Evolutionary conservation across 2,329 filamentous ascomycete genomes (phyloP), one percentile per base, ranked within the genome.

Genomic region (Verticillium klebahnii): DNA sequence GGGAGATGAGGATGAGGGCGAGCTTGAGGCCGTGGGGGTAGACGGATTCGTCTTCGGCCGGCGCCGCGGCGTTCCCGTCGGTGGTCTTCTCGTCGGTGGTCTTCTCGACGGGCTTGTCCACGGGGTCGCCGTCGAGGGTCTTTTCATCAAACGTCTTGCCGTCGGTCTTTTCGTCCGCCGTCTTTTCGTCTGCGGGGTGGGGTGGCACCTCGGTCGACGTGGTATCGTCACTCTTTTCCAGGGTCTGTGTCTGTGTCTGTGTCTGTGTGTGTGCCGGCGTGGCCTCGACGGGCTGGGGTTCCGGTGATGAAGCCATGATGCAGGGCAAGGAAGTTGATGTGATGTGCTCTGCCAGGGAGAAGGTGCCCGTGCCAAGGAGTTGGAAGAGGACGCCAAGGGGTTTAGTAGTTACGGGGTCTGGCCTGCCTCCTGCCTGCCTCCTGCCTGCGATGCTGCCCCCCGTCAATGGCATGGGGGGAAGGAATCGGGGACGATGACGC

Each of bases 21-120:
- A 80, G 73, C 66, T 74, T 78, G 25, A 73, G 58, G 50, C 76
- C 76, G 25, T 68, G 66, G 0, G 80, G 79, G 66, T 82, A 82
- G 3, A 68, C 59, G 23, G 66, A 34, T 6, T 67, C 45, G 55
- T 68, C 68, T 1, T 66, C 67, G 32, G 62, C 60, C 11, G 57
- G 12, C 3, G 56, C 9, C 12, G 15, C 17, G 11, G 19, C 31
- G 17, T 37, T n/a, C 2, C 37, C 56, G 31, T 37, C 36, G 15
- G 32, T n/a, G 25, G 23, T 23, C 12, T 39, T 36, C 15, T 12
- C 36, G 14, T 39, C 23, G 14, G 23, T 19, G 1, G 15, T 39
- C 14, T 9, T 57, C 9, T 34, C 23, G 19, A 23, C 56, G 4
- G 56, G 23, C 5, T 58, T 31, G 25, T 58, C 57, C 1, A 19